Percentiles rank a stretch among this genome's conserved stretches.
phyloP scores from a whole-genome alignment of 2,329 filamentous ascomycete species.

The Aspergillus versicolor region DNA sequence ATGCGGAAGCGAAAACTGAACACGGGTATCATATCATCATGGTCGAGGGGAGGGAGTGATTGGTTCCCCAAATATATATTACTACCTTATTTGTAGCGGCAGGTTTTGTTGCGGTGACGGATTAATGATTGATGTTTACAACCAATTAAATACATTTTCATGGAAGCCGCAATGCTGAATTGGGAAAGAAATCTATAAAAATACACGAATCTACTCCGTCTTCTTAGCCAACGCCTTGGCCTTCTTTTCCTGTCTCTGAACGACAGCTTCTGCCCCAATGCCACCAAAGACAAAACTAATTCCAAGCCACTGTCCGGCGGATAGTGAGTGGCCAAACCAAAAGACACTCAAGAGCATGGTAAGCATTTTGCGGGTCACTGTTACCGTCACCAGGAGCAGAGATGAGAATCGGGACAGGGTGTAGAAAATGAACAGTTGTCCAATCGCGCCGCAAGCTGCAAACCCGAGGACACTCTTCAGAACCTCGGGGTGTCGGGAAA shows the following conservation, averaged over 20 bases:
- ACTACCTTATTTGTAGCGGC: neutral
- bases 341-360: slow-evolving; percentile 97
- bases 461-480: slow-evolving; percentile 89
- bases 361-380: slow-evolving; percentile 97
- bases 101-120: neutral
- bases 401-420: slow-evolving; percentile 90
- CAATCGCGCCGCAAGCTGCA: slow-evolving; percentile 83
- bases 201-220: slow-evolving; percentile 21
- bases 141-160: neutral
- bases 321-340: slow-evolving; percentile 87
- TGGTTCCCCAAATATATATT: neutral
- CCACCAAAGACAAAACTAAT: slow-evolving; percentile 92
- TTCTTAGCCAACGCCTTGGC: slow-evolving; percentile 42
- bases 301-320: slow-evolving; percentile 88
- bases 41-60: slow-evolving; percentile 63
- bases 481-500: slow-evolving; percentile 75
- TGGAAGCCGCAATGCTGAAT: neutral
- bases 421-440: slow-evolving; percentile 97
- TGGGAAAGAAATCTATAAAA: neutral
- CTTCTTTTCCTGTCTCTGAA: slow-evolving; percentile 79
- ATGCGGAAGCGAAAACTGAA: slow-evolving; percentile 61
- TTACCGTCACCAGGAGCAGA: slow-evolving; percentile 90
- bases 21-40: slow-evolving; percentile 70
- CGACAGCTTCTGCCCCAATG: slow-evolving; percentile 83
- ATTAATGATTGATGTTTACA: neutral